Evolutionary conservation across 2,329 filamentous ascomycete species (phyloP).

Genomic region (Colletotrichum lentis): DNA sequence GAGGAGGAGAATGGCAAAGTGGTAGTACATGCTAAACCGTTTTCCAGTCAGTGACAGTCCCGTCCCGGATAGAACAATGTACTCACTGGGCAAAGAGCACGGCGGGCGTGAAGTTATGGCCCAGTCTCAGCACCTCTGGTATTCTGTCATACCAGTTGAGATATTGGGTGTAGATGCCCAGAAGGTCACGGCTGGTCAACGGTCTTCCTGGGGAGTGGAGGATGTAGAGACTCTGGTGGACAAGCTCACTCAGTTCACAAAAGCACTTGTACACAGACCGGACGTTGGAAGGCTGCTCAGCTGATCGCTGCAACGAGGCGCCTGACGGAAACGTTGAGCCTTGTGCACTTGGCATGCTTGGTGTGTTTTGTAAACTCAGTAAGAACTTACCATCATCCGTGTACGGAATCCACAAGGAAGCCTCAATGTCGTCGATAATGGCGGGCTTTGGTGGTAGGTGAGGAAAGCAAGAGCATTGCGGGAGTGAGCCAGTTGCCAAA

Average conservation of each 20-base stretch:
- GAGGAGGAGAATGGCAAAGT: conserved; percentile 74
- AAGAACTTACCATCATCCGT: conserved; percentile 62
- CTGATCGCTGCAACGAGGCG: conserved; percentile 62
- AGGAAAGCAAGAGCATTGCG: conserved; percentile 66
- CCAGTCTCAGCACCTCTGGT: conserved; percentile 69
- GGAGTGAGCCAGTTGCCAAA: conserved; percentile 68
- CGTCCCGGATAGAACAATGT: not conserved
- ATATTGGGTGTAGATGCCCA: conserved; percentile 73
- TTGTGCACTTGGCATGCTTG: conserved; percentile 20
- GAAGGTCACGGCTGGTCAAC: conserved; percentile 69
- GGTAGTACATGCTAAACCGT: conserved; percentile 69
- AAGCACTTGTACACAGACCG: conserved; percentile 74
- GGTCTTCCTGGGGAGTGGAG: conserved; percentile 75
- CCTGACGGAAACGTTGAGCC: conserved; percentile 47
- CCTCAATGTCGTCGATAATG: conserved; percentile 68
- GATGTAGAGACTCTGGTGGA: conserved; percentile 75
- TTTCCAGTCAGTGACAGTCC: not conserved
- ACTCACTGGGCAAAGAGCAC: conserved; percentile 79
- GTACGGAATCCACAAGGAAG: conserved; percentile 67
- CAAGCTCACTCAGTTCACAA: conserved; percentile 76
- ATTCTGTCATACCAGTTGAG: conserved; percentile 76
- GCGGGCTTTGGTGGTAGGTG: conserved; percentile 66
- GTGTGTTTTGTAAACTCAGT: not conserved
- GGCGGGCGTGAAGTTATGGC: conserved; percentile 75
- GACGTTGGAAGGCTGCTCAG: conserved; percentile 72